These are phyloP conservation scores for Auriscalpium orientale DNA, from an alignment of 768 basidiomycete genomes.

Conservation along the genomic window DNA sequence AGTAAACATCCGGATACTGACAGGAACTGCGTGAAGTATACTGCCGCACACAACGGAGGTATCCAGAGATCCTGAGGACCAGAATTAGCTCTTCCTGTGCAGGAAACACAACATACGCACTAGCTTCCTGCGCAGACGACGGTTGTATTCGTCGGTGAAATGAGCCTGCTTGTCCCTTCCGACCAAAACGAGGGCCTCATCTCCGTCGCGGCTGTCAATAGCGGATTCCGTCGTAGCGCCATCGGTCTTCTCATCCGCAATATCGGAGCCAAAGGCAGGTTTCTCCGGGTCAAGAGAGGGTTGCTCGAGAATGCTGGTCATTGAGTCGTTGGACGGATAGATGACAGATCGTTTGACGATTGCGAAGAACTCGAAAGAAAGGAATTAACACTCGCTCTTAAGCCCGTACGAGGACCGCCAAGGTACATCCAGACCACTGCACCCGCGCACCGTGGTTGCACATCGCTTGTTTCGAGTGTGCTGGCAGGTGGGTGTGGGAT, in stretches of 20 bases:
- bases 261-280: not conserved
- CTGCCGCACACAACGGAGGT: constrained; percentile 50
- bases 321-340: not conserved
- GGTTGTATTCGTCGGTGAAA: constrained; percentile 58
- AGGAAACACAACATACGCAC: constrained; percentile 25
- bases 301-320: not conserved
- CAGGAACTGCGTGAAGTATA: constrained; percentile 65
- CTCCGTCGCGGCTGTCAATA: constrained; percentile 36
- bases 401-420: too few species aligned
- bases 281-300: constrained; percentile 15
- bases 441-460: too few species aligned
- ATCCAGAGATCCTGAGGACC: constrained; percentile 40
- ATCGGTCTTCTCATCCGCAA: constrained; percentile 28
- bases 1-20: constrained; percentile 21
- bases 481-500: too few species aligned
- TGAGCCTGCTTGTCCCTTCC: constrained; percentile 40
- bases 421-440: too few species aligned
- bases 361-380: too few species aligned
- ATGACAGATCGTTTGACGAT: too few species aligned
- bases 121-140: constrained; percentile 48
- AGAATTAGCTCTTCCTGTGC: not conserved
- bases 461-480: too few species aligned
- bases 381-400: too few species aligned
- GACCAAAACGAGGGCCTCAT: constrained; percentile 56
- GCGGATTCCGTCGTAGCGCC: constrained; percentile 17